These are phyloP conservation scores for Cupressus sempervirens DNA, from an alignment of 75 land plant genomes.

Conservation along the genomic window DNA sequence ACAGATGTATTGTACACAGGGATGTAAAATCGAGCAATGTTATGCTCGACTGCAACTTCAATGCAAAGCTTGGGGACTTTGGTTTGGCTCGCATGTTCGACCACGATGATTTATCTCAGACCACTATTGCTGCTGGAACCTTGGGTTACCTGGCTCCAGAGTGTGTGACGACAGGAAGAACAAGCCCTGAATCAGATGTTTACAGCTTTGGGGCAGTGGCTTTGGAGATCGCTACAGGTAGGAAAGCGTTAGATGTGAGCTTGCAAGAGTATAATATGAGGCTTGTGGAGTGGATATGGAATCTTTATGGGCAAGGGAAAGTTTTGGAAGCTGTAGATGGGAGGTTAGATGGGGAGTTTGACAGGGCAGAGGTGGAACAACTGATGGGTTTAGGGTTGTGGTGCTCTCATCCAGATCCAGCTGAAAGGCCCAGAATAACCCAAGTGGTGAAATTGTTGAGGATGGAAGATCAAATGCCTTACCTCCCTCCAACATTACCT, in stretches of 20 bases:
- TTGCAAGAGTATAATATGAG: constrained; percentile 8
- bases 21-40: constrained; percentile 50
- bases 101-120: constrained; percentile 15
- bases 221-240: constrained; percentile 30
- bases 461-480: constrained; percentile 34
- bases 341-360: constrained; percentile 22
- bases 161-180: constrained; percentile 21
- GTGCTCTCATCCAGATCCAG: constrained; percentile 52
- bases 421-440: constrained; percentile 43
- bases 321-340: constrained; percentile 40
- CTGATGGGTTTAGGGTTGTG: constrained; percentile 51
- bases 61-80: constrained; percentile 52
- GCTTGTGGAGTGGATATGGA: constrained; percentile 52
- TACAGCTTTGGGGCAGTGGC: constrained; percentile 28
- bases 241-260: constrained; percentile 18
- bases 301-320: constrained; percentile 21
- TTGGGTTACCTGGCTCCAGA: constrained; percentile 49
- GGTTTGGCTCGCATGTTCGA: constrained; percentile 46
- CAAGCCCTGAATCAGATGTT: constrained; percentile 25
- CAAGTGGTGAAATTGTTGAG: constrained; percentile 18
- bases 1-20: constrained; percentile 37
- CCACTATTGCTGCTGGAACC: constrained; percentile 37
- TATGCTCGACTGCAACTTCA: constrained; percentile 40
- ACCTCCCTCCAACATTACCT: not conserved
- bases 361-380: constrained; percentile 30